Percentiles rank a stretch among this genome's conserved stretches.
Conservation (phyloP, 2,329 filamentous ascomycete genomes). For the Penicillium sp. region DNA sequence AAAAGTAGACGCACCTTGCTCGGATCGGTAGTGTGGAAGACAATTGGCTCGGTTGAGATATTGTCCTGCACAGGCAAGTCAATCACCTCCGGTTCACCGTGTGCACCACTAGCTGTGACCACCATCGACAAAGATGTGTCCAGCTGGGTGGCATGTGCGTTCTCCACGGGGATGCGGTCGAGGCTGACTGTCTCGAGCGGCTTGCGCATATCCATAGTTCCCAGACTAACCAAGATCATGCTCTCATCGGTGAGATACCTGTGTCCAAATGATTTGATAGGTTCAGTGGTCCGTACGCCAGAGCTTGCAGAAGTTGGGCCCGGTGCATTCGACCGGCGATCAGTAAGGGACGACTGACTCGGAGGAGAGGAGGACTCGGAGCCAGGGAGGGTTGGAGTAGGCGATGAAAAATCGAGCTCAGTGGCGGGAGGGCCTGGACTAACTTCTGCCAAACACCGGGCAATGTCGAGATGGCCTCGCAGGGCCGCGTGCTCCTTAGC, state of each 20-base stretch:
- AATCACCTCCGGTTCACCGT: conserved; percentile 82
- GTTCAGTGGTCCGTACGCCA: conserved; percentile 56
- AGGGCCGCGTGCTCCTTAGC: conserved; percentile 89
- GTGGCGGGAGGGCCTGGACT: conserved; percentile 43
- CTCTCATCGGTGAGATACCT: conserved; percentile 86
- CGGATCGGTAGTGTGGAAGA: conserved; percentile 76
- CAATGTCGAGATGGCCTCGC: conserved; percentile 81
- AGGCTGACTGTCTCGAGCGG: conserved; percentile 75
- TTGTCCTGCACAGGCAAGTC: conserved; percentile 93
- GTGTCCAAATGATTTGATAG: conserved; percentile 93
- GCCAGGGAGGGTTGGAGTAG: conserved; percentile 31
- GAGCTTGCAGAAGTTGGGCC: conserved; percentile 37
- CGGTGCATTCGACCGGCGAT: conserved; percentile 41
- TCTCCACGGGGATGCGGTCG: conserved; percentile 80
- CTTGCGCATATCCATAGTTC: conserved; percentile 92
- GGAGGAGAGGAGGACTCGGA: conserved; percentile 38
- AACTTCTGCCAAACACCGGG: conserved; percentile 63
- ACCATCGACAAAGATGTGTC: conserved; percentile 92
- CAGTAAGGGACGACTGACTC: conserved; percentile 40
- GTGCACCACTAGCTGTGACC: conserved; percentile 78
- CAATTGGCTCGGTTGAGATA: conserved; percentile 87
- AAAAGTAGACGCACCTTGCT: conserved; percentile 85
- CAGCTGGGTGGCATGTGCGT: conserved; percentile 87
- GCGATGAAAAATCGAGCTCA: conserved; percentile 26
- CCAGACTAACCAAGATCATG: conserved; percentile 86